Evolutionary conservation across 1,139 yeast species (phyloP).

Genomic region (Arxiozyma telluris): DNA sequence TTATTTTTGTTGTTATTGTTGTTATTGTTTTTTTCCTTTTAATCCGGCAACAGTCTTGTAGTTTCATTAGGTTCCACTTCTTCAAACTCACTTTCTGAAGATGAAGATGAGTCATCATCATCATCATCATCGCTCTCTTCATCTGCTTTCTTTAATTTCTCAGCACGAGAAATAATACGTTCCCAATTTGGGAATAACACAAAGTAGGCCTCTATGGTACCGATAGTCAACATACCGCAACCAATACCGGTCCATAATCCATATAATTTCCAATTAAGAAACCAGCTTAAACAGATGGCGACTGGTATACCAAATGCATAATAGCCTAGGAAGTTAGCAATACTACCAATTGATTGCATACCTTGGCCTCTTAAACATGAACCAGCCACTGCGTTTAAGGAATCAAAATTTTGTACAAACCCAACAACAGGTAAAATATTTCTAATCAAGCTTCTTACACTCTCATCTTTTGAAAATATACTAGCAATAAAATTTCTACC

Average conservation of each 20-base stretch:
- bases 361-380: constrained; percentile 86
- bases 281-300: constrained; percentile 55
- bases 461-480: constrained; percentile 61
- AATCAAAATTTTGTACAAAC: constrained; percentile 65
- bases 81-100: constrained; percentile 17
- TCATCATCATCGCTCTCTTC: constrained; percentile 27
- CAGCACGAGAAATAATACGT: constrained; percentile 38
- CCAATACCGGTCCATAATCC: constrained; percentile 93
- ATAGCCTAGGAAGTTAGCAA: constrained; percentile 65
- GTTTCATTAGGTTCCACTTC: constrained; percentile 9
- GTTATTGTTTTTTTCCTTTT: background rate
- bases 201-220: constrained; percentile 46
- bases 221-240: constrained; percentile 63
- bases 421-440: constrained; percentile 67
- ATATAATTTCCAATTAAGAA: constrained; percentile 41
- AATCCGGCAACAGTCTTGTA: constrained; percentile 8
- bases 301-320: constrained; percentile 64
- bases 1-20: background rate
- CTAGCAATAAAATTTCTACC: constrained; percentile 52
- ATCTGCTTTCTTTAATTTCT: constrained; percentile 33
- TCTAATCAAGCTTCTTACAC: constrained; percentile 44
- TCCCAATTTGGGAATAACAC: constrained; percentile 51
- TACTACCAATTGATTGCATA: constrained; percentile 73
- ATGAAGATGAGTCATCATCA: constrained; percentile 15
- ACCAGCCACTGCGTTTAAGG: constrained; percentile 74